Evolutionary conservation across 129 eudicot genomes (phyloP), one percentile per base, ranked within the genome.

Genomic region (Flaveria ramosissima): DNA sequence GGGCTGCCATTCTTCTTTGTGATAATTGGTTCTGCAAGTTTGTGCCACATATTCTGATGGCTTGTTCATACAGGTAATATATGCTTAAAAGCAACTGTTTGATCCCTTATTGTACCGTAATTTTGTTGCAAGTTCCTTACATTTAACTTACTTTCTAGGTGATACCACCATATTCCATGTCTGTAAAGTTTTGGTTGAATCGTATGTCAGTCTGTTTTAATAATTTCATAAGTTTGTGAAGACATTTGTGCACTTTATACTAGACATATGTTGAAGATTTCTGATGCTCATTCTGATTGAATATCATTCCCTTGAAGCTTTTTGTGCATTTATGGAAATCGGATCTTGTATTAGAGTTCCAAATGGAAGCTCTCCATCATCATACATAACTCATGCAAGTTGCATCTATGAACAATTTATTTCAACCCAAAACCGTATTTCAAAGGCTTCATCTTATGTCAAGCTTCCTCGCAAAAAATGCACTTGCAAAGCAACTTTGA

Each of bases 401-500:
- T 12, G 74, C 75, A 23, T 63, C 32, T 70, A 9, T 51, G 74
- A 46, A 21, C 78, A 56, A 19, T 62, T 68, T 2, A 56, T 72
- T 60, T 13, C 68, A 16, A 70, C 80, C 23, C 50, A 53, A 56
- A 56, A 16, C 21, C 60, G 9, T 46, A 32, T 42, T 53, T 63
- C 77, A 3, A 67, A 45, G 55, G 72, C 76, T 75, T 78, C 82
- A 4, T 78, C 68, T 68, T 43, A 15, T 77, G 62, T 61, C 15
- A 45, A 17, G 2, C 79, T 83, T 70, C 81, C 87, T 71, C 73
- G 56, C 43, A 79, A 79, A 67, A 63, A 8, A 30, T 68, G n/a
- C 51, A 9, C 43, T 41, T 80, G 78, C 80, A 86, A 71, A 67
- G 86, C 88, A n/a, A 62, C 84, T 76, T 64, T 75, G n/a, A 89